Conservation (phyloP, 2,329 filamentous ascomycete genomes). For the Sclerotinia minor region DNA sequence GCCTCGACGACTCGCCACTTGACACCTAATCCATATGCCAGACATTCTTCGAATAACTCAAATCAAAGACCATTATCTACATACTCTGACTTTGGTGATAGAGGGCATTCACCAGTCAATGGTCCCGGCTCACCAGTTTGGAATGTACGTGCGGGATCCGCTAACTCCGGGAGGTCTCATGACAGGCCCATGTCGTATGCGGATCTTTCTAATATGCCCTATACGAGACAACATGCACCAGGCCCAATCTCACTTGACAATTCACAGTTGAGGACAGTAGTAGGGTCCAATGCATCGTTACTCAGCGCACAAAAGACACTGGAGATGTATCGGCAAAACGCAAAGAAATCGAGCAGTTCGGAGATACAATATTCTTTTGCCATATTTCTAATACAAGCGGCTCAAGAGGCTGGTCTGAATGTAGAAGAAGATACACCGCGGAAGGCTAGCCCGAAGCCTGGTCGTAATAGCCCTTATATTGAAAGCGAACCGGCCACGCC, state of each 20-base stretch:
- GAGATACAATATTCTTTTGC: conserved; percentile 96
- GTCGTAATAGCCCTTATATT: conserved; percentile 49
- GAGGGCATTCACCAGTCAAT: conserved; percentile 59
- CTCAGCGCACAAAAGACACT: conserved; percentile 90
- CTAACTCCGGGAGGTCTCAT: conserved; percentile 38
- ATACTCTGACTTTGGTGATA: conserved; percentile 69
- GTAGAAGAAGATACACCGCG: conserved; percentile 41
- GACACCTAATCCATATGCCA: conserved; percentile 56
- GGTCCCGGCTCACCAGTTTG: conserved; percentile 37
- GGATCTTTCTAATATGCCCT: conserved; percentile 57
- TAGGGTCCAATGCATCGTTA: conserved; percentile 88
- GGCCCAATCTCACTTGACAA: conserved; percentile 64
- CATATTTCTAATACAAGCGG: conserved; percentile 86
- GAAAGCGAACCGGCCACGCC: conserved; percentile 54
- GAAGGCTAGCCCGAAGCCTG: conserved; percentile 47
- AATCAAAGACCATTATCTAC: conserved; percentile 71
- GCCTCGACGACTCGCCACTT: conserved; percentile 60
- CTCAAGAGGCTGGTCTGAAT: conserved; percentile 71
- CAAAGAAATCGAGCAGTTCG: conserved; percentile 92
- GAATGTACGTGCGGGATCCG: conserved; percentile 38
- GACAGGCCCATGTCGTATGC: conserved; percentile 42
- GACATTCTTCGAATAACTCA: conserved; percentile 50
- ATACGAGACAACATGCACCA: conserved; percentile 42
- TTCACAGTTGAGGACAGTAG: conserved; percentile 70
- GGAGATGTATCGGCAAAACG: conserved; percentile 95